phyloP scores from a whole-genome alignment of 2,329 filamentous ascomycete genomes.

The Fusarium penzigii region DNA sequence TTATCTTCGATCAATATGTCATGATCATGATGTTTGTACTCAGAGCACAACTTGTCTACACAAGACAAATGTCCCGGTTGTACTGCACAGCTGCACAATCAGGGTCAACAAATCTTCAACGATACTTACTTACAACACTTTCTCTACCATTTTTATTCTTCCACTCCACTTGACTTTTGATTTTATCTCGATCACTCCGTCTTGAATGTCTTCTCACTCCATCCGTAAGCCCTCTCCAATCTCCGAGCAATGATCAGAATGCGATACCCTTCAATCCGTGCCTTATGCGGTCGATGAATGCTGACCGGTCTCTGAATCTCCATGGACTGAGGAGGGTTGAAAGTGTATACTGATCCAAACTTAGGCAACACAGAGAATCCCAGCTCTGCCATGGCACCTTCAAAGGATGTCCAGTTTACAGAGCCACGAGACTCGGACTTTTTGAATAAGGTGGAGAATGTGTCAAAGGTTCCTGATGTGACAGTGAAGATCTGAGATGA shows the following conservation, averaged over 20 bases:
- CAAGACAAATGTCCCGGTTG: too few relatives aligned
- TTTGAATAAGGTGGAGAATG: slow-evolving; percentile 40
- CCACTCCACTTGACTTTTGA: not conserved
- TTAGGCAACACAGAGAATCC: slow-evolving; percentile 43
- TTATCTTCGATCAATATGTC: too few relatives aligned
- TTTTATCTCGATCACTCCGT: slow-evolving; percentile 13
- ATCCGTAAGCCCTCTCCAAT: slow-evolving; percentile 39
- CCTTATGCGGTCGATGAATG: slow-evolving; percentile 39
- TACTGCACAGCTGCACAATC: too few relatives aligned
- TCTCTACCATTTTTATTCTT: not conserved
- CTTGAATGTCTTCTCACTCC: slow-evolving; percentile 36
- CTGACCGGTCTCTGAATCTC: slow-evolving; percentile 31
- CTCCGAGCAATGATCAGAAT: slow-evolving; percentile 31
- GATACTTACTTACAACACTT: too few relatives aligned
- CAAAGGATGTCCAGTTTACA: slow-evolving; percentile 40
- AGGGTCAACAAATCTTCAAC: too few relatives aligned
- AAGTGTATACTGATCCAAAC: slow-evolving; percentile 45
- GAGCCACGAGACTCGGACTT: slow-evolving; percentile 32
- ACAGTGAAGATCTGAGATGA: slow-evolving; percentile 35
- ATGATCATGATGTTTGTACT: too few relatives aligned
- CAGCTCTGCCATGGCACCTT: slow-evolving; percentile 42
- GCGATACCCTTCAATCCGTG: slow-evolving; percentile 36
- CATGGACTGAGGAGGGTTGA: slow-evolving; percentile 33
- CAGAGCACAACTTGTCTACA: too few relatives aligned
- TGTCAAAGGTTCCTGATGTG: slow-evolving; percentile 36